Conservation (phyloP, 176 grass and related monocot genomes). For the Urochloa ruziziensis region DNA sequence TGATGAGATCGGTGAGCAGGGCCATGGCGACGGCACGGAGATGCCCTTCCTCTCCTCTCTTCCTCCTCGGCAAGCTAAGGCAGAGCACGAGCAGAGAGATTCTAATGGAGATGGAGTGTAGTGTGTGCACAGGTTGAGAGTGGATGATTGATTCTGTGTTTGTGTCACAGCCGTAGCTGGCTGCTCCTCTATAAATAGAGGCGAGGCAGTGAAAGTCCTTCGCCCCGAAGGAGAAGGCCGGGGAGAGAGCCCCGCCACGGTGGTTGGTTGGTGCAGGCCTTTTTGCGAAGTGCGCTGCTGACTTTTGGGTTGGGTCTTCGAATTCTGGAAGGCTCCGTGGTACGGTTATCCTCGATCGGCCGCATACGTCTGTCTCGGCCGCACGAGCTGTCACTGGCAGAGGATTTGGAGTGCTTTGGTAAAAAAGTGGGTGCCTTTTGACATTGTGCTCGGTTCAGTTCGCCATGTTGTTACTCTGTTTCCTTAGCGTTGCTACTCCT, state of each 20-base stretch:
- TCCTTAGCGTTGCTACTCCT: neutral
- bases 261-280: neutral
- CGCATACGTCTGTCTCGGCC: neutral
- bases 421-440: neutral
- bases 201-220: neutral
- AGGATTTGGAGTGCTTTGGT: neutral
- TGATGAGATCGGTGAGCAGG: slow-evolving; percentile 42
- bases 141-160: neutral
- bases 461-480: neutral
- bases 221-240: too few species aligned
- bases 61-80: neutral
- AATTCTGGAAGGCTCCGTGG: slow-evolving; percentile 1
- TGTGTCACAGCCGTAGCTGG: neutral
- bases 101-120: neutral
- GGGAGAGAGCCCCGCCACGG: neutral
- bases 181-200: slow-evolving; percentile 3
- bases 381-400: neutral
- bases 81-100: neutral
- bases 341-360: neutral
- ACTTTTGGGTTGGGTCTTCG: neutral
- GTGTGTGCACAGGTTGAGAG: neutral
- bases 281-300: neutral
- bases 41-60: neutral
- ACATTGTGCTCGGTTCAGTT: neutral
- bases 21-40: slow-evolving; percentile 26